These are phyloP conservation scores for Globisporangium alternatum DNA, from an alignment of 352 stramenopile genomes.

Conservation along the genomic window DNA sequence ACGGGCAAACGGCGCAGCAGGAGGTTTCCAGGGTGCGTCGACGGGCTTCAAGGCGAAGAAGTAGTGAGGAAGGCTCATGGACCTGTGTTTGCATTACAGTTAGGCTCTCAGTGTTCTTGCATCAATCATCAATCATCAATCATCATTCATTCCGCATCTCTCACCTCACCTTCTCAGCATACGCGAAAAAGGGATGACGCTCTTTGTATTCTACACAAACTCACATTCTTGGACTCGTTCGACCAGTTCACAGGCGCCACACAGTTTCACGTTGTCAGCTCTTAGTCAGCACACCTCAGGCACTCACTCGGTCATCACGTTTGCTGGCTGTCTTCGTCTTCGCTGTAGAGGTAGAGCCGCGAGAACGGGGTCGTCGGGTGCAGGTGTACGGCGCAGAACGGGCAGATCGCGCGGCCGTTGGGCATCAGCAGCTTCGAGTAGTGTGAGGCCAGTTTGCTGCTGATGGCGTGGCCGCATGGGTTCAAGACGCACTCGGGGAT, in stretches of 20 bases:
- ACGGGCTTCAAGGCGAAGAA: conserved; percentile 14
- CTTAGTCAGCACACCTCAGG: neutral
- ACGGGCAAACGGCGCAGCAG: conserved; percentile 19
- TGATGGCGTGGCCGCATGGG: conserved; percentile 80
- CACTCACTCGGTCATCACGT: neutral
- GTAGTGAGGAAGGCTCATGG: conserved; percentile 3
- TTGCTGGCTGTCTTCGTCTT: conserved; percentile 48
- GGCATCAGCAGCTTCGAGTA: conserved; percentile 67
- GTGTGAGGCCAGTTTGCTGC: conserved; percentile 52
- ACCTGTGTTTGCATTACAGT: neutral
- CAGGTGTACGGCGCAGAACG: conserved; percentile 74
- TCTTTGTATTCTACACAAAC: conserved; percentile 9
- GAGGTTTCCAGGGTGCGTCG: conserved; percentile 4
- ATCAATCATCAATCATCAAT: conserved; percentile 1
- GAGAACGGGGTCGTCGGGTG: conserved; percentile 63
- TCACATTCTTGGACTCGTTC: neutral
- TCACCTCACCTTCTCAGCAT: neutral
- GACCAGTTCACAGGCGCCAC: neutral
- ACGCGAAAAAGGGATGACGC: neutral
- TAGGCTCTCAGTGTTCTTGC: neutral
- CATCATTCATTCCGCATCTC: neutral
- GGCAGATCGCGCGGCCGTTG: conserved; percentile 74
- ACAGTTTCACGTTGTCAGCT: neutral
- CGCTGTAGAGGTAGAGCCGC: conserved; percentile 74
- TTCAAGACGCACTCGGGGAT: conserved; percentile 82